These are phyloP conservation scores for Tulasnella sp. DNA, from an alignment of 768 basidiomycete genomes.

Conservation along the genomic window DNA sequence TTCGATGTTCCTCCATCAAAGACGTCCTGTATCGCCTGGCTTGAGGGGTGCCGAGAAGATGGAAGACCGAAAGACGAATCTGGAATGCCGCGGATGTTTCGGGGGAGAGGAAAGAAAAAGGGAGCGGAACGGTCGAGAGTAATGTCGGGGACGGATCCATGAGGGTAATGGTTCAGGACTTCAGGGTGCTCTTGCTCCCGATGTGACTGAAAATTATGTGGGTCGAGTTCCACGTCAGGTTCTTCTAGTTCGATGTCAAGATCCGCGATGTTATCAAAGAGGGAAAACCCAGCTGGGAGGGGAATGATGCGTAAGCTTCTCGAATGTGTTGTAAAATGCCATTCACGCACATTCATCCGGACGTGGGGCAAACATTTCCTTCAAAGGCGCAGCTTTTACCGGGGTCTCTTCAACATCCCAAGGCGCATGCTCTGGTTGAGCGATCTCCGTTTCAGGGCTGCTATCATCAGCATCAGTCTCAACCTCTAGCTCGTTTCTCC, in stretches of 20 bases:
- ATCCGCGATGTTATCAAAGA: conserved; percentile 19
- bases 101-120: conserved; percentile 7
- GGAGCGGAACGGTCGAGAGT: neutral
- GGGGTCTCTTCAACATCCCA: neutral
- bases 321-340: neutral
- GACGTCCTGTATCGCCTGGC: neutral
- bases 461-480: neutral
- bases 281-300: conserved; percentile 19
- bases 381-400: conserved; percentile 18
- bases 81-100: neutral
- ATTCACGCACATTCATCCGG: conserved; percentile 22
- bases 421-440: neutral
- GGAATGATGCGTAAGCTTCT: neutral
- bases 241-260: conserved; percentile 22
- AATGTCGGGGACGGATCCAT: neutral
- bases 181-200: conserved; percentile 7
- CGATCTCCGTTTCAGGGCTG: neutral
- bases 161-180: neutral
- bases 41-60: neutral
- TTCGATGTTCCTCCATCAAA: conserved; percentile 1
- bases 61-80: neutral
- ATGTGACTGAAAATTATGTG: neutral
- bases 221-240: conserved; percentile 9
- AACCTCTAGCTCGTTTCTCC: neutral
- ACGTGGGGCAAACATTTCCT: conserved; percentile 26